phyloP scores from a whole-genome alignment of 345 rosid species.

The Gossypium turneri region DNA sequence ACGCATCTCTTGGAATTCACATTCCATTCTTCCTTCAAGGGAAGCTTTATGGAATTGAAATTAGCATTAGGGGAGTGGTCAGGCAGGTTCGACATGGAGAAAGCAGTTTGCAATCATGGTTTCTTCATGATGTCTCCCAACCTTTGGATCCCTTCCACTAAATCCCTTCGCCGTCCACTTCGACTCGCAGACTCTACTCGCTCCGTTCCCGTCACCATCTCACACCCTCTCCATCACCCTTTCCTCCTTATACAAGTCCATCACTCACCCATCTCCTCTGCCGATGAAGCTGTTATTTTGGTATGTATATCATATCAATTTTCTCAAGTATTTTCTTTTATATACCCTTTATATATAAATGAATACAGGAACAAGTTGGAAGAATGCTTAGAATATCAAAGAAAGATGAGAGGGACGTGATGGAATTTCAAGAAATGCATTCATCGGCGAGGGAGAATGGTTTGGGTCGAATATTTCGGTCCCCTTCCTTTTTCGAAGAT shows the following conservation, averaged over 20 bases:
- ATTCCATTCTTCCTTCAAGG: no score
- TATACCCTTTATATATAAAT: no score
- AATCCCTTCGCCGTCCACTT: no score
- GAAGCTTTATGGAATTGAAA: background rate
- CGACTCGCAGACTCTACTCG: background rate
- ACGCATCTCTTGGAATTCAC: no score
- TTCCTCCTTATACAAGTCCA: background rate
- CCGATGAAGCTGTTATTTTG: background rate
- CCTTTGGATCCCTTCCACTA: background rate
- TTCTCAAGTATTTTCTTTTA: no score
- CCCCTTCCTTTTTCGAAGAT: constrained; percentile 54
- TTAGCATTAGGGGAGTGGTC: background rate
- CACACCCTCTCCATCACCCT: background rate
- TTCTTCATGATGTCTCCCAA: background rate
- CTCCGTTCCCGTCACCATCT: background rate
- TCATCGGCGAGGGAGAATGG: constrained; percentile 29
- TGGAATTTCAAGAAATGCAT: constrained; percentile 38
- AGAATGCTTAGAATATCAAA: constrained; percentile 43
- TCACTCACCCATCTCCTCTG: background rate
- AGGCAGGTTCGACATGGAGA: background rate
- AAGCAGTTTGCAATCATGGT: background rate
- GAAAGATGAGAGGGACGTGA: constrained; percentile 29
- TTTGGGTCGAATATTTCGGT: constrained; percentile 45
- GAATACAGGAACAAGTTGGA: background rate
- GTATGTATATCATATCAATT: background rate